phyloP scores from a whole-genome alignment of 2,329 filamentous ascomycete genomes.

The Colletotrichum coccodes region DNA sequence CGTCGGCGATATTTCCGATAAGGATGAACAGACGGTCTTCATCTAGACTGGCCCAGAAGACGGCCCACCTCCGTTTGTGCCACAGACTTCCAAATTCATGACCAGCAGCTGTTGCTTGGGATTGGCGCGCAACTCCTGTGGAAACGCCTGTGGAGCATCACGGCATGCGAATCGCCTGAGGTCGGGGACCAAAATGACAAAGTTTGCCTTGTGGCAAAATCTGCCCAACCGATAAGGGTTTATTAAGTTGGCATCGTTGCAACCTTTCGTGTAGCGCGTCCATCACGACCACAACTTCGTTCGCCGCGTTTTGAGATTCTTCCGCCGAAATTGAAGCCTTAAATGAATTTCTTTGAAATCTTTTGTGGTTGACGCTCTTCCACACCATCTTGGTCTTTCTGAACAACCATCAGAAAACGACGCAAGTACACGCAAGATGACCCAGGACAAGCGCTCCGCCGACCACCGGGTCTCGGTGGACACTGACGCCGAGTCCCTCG shows the following conservation, averaged over 20 bases:
- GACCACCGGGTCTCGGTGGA: conserved; percentile 14
- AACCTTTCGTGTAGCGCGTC: neutral
- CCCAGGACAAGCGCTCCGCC: neutral
- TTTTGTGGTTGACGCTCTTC: neutral
- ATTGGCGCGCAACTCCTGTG: conserved; percentile 17
- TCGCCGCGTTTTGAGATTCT: neutral
- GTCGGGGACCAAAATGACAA: conserved; percentile 1
- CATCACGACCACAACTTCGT: neutral
- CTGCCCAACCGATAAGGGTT: conserved; percentile 3
- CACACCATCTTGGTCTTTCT: neutral
- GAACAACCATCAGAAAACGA: neutral
- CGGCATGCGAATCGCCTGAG: conserved; percentile 14
- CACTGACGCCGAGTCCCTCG: conserved; percentile 2
- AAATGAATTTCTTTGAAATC: neutral
- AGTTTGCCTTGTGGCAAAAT: conserved; percentile 19
- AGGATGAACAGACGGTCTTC: neutral
- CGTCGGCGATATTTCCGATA: neutral
- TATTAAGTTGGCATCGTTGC: conserved; percentile 7
- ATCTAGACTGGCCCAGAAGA: neutral
- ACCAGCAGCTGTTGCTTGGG: neutral
- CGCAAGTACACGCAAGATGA: neutral
- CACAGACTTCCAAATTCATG: neutral
- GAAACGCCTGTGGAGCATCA: conserved; percentile 24
- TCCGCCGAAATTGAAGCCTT: neutral
- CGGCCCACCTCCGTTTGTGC: neutral